Percentiles rank a stretch among this genome's conserved stretches.
phyloP scores from a whole-genome alignment of 768 basidiomycete genomes.

The Lactifluus pinguis region DNA sequence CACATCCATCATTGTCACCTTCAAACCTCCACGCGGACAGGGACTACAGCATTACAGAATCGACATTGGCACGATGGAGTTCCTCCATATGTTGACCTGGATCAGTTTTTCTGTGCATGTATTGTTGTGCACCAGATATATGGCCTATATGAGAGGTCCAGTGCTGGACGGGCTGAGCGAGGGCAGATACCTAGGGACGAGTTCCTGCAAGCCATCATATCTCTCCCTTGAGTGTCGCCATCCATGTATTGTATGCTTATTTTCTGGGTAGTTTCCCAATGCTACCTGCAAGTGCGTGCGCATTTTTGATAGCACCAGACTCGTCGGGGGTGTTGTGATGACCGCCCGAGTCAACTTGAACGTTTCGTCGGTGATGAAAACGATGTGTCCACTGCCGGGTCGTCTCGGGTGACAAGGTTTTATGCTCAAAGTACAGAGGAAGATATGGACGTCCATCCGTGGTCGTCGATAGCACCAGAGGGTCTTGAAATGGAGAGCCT shows the following conservation, averaged over 20 bases:
- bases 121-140: conserved; percentile 1
- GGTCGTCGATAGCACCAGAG: too few species aligned
- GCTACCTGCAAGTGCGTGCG: not conserved
- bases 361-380: too few species aligned
- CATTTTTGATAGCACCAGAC: too few species aligned
- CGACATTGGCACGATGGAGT: not conserved
- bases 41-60: not conserved
- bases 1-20: not conserved
- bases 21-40: not conserved
- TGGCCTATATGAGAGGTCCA: not conserved
- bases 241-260: not conserved
- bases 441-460: too few species aligned
- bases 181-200: not conserved
- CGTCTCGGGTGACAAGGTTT: too few species aligned
- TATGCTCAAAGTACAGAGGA: too few species aligned
- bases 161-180: not conserved
- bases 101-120: conserved; percentile 6
- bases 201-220: not conserved
- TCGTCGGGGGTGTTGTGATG: too few species aligned
- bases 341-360: too few species aligned
- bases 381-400: too few species aligned
- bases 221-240: conserved; percentile 2
- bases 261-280: not conserved
- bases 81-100: not conserved
- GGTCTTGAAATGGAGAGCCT: too few species aligned